Evolutionary conservation across 2,329 filamentous ascomycete species (phyloP).

Genomic region (Leptographium radiaticola): DNA sequence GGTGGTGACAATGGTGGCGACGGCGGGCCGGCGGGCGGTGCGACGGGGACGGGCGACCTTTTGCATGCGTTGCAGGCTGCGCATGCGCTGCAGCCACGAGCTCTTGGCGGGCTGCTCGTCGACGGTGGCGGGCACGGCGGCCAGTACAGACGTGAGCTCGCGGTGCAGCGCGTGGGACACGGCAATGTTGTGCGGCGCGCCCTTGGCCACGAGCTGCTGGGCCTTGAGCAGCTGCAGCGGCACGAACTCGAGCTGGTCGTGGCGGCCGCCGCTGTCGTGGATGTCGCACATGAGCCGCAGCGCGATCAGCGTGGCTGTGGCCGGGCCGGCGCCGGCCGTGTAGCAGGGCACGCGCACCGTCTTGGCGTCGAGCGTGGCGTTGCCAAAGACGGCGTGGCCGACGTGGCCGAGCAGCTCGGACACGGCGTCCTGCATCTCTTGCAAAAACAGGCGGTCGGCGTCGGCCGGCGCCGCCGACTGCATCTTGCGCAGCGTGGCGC

Average conservation of each 20-base stretch:
- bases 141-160: background rate
- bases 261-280: background rate
- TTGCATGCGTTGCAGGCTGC: background rate
- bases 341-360: no score
- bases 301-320: slow-evolving; percentile 3
- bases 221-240: background rate
- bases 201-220: background rate
- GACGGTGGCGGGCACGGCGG: background rate
- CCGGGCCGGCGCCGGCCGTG: no score
- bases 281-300: background rate
- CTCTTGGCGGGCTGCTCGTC: background rate
- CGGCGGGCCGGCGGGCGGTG: no score
- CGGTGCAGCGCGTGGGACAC: background rate
- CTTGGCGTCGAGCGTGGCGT: no score
- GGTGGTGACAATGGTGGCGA: background rate
- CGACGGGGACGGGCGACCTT: no score
- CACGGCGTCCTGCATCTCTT: no score
- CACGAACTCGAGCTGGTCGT: background rate
- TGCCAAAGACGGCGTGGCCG: no score
- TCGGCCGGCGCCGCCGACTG: slow-evolving; percentile 11
- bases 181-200: background rate
- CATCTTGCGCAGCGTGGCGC: slow-evolving; percentile 24
- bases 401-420: no score
- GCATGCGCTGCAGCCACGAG: background rate
- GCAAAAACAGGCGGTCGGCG: no score